Conservation (phyloP, 129 eudicot genomes). For the Pulicaria dysenterica region DNA sequence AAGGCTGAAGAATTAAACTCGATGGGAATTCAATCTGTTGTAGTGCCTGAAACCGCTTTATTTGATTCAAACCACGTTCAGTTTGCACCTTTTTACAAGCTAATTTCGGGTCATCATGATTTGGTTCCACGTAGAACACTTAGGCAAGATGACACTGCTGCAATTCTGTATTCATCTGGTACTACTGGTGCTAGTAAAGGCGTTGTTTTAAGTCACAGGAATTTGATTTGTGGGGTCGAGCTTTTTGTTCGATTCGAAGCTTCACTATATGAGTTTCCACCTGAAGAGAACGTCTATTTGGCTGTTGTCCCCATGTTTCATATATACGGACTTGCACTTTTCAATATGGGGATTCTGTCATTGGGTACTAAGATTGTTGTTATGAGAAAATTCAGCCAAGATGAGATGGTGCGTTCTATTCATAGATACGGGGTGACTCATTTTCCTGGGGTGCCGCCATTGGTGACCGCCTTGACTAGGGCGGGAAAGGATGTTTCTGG, state of each 20-base stretch:
- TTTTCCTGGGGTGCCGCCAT: slow-evolving; percentile 76
- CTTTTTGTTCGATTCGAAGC: slow-evolving; percentile 82
- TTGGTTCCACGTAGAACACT: slow-evolving; percentile 42
- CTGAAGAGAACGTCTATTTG: slow-evolving; percentile 58
- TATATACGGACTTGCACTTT: slow-evolving; percentile 73
- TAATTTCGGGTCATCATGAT: slow-evolving; percentile 45
- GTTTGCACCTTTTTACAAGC: slow-evolving; percentile 35
- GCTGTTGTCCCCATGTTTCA: slow-evolving; percentile 91
- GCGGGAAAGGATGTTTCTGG: slow-evolving; percentile 35
- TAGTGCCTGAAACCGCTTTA: slow-evolving; percentile 44
- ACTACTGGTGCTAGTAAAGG: slow-evolving; percentile 86
- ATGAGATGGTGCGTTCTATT: slow-evolving; percentile 56
- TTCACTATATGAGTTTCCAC: slow-evolving; percentile 41
- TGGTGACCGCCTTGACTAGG: slow-evolving; percentile 53
- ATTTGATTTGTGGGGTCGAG: slow-evolving; percentile 67
- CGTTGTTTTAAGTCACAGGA: slow-evolving; percentile 70
- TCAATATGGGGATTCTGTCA: slow-evolving; percentile 69
- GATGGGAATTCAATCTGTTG: slow-evolving; percentile 46
- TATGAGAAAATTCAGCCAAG: slow-evolving; percentile 54
- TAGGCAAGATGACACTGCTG: slow-evolving; percentile 74
- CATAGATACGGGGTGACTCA: slow-evolving; percentile 70
- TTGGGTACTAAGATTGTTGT: slow-evolving; percentile 66
- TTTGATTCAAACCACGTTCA: slow-evolving; percentile 10
- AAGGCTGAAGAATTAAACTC: slow-evolving; percentile 37
- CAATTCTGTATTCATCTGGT: slow-evolving; percentile 87